Base-by-base conservation (phyloP, 2,329 filamentous ascomycete genomes). In the Plenodomus biglobosus region DNA sequence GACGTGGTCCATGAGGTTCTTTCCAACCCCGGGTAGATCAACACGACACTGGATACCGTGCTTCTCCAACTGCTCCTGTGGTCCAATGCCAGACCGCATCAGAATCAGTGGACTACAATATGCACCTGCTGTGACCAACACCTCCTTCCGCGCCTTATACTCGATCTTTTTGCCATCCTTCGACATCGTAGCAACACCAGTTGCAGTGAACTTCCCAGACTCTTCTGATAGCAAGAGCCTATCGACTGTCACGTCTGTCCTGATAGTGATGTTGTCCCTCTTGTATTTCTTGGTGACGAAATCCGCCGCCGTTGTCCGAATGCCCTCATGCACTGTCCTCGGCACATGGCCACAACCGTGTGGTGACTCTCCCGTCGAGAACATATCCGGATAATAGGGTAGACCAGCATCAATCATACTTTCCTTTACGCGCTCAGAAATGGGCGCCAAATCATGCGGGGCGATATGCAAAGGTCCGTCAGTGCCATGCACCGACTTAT, bases 1-100 rank as follows among this genome's bases (percentile, higher is more conserved):
- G n/a, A 79, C 78, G 40, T 85, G 83, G 61, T 88, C 85, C 45
- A 83, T 76, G 1, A 88, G 74, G 64, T 87, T 85, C 49, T 78
- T 78, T 1, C 85, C 85, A 1, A 88, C 83, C 20, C 85, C 82
- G 0, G 80, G 78, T 0, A 83, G 78, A 52, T 86, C 75, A 6
- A 79, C 73, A 10, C 81, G 52, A 1, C 79, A 70, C 3, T 75
- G 61, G 55, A 87, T 85, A 1, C 73, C 70, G 56, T 80, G 77
- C 36, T 75, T 73, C 11, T 74, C 48, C 1, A 88, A 76, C 48
- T 84, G 76, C 0, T 71, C 59, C 15, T 70, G 64, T 0, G 83
- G 81, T 0, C 85, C 84, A 19, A 87, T 77, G 3, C 85, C 85
- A 0, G 77, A 79, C 24, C 76, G 74, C 69, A 79, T 70, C 2